Conservation (phyloP, 148 eudicot genomes). For the Dysphania ambrosioides region DNA sequence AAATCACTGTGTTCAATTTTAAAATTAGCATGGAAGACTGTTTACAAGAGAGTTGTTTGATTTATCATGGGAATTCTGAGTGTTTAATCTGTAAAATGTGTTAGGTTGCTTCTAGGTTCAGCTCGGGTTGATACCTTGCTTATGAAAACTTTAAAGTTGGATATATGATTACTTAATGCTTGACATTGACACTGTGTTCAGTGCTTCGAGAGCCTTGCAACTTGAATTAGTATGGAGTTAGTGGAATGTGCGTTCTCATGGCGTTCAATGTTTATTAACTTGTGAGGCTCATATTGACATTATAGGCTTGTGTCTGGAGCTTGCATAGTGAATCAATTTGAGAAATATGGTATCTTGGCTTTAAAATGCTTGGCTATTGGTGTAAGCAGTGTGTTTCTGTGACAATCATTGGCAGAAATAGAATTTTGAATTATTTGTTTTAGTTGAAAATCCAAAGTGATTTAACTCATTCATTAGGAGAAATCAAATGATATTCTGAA, state of each 20-base stretch:
- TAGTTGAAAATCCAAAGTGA: neutral
- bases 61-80: neutral
- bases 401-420: neutral
- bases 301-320: neutral
- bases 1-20: neutral
- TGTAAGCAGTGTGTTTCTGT: neutral
- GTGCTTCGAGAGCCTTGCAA: neutral
- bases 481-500: neutral
- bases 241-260: neutral
- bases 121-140: neutral
- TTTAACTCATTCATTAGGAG: neutral
- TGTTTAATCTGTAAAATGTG: neutral
- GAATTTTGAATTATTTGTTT: neutral
- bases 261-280: neutral
- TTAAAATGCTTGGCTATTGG: neutral
- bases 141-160: neutral
- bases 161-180: neutral
- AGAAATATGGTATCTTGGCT: neutral
- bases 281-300: neutral
- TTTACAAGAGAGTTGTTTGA: neutral
- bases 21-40: neutral
- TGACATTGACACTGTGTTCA: neutral
- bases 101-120: constrained; percentile 1
- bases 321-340: neutral
- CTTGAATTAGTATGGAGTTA: neutral